Base-by-base conservation (phyloP, 1,284 basidiomycete genomes). In the Boletus calvinii region DNA sequence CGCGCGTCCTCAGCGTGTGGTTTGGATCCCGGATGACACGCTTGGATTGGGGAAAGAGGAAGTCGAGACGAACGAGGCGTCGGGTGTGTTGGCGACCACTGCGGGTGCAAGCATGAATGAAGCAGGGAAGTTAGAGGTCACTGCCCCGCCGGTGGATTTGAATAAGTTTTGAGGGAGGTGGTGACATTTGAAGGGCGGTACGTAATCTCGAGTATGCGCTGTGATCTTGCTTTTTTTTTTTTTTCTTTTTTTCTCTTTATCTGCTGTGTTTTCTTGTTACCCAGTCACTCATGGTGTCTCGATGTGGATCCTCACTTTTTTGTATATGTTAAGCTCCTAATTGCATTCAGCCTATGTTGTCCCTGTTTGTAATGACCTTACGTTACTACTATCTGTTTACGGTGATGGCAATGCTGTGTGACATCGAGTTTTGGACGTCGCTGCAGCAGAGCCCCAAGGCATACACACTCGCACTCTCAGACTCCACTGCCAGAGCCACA, bases 1-100 rank as follows among this genome's bases (percentile, higher is more conserved):
- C 11, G 83, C 85, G 47, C 79, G 85, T 46, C 82, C 85, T 39
- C 89, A 92, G 70, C 77, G 83, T 52, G 75, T 82, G 10, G 73
- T 97, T 35, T 97, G 94, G 94, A 70, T 96, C 46, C 90, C 93
- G 12, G 92, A 95, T 62, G 67, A 75, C 40, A 73, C 88, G 0
- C 58, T 81, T 39, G 66, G 75, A 57, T 40, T 93, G 43, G 80
- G 73, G 11, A 75, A 76, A 53, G 83, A 80, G 55, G 90, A 93
- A 71, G 80, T 80, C 59, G 65, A 69, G 53, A 80, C 71, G 56
- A 85, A 86, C 65, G 63, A 64, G 53, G 77, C 76, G 43, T 72
- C 70, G 9, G 87, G 85, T 1, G 78, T 95, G 17, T 69, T 75
- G 55, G 81, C 79, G 18, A 82, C 81, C 30, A 73, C 72, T 36